Base-by-base conservation (phyloP, 176 grass and related monocot genomes). In the Thalia dealbata region DNA sequence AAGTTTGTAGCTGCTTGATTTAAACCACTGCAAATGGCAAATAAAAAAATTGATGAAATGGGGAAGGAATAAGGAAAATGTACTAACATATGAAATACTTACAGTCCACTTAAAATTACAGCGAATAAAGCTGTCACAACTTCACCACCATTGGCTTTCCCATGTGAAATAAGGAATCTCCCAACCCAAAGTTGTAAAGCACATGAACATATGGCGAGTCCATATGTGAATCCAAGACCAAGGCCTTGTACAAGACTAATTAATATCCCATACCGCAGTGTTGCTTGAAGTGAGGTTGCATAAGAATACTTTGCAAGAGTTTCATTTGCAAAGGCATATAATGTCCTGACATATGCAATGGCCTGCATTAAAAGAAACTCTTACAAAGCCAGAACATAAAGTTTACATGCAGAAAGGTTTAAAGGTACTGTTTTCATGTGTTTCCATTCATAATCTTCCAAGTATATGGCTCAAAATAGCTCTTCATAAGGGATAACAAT, bases 1-100 rank as follows among this genome's bases (percentile, higher is more conserved):
- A 93, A 99, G 71, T 99, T 99, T 74, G 95, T 99, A 61, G 95
- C 95, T 71, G 95, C 95, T 82, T 99, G 95, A 80, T 99, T 99
- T 88, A 99, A 69, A 74, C 95, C 95, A 82, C 95, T 99, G 15
- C 35, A 79, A 81, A 83, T 14, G 77, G 24, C 24, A 46, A 50
- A 69, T 10, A 56, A 48, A 25, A 54, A 70, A 75, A 83, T 59
- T 44, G 52, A 73, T 38, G 16, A 64, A 32, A 24, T 73, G 55
- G 64, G 48, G 22, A 56, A 72, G 65, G 58, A 42, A 71, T 18
- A 55, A 59, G 15, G 23, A 75, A 45, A 50, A 51, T 56, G 18
- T 35, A 73, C 73, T 55, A 63, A 69, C 23, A 75, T 4, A 48
- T 45, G 0, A n/a, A 52, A 72, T 60, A 24, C 95, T 88, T 91